Conservation (phyloP, 768 basidiomycete species). For the Macrolepiota dolichaula region DNA sequence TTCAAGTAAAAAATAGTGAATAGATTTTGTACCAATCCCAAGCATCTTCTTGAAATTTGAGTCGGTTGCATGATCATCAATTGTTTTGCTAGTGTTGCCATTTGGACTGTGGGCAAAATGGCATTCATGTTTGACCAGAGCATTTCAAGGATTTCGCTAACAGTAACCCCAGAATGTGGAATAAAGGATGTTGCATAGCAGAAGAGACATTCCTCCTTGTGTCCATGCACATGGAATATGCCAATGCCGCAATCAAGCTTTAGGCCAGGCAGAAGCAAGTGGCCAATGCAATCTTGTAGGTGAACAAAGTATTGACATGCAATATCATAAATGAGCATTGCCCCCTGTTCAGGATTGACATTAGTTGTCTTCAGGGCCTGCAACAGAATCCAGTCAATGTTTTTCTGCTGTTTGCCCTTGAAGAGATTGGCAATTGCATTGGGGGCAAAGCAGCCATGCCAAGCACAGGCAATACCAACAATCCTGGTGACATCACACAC, state of each 20-base stretch:
- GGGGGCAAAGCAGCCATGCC: too few relatives aligned
- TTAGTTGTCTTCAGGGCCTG: constrained; percentile 8
- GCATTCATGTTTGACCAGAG: too few relatives aligned
- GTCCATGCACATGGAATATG: background rate
- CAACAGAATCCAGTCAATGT: constrained; percentile 17
- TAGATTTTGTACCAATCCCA: too few relatives aligned
- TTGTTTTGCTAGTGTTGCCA: too few relatives aligned
- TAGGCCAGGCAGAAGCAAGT: background rate
- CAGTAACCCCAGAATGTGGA: background rate
- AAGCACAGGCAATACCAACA: background rate
- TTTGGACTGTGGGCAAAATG: too few relatives aligned
- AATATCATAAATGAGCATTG: constrained; percentile 7
- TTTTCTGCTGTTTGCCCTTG: constrained; percentile 22
- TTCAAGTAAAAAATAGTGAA: too few relatives aligned
- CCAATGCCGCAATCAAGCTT: constrained; percentile 18
- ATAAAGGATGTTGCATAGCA: background rate
- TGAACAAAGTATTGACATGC: background rate
- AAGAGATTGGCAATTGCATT: constrained; percentile 16
- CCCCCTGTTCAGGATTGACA: constrained; percentile 12
- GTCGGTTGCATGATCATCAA: too few relatives aligned
- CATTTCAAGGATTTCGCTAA: background rate
- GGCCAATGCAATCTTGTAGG: background rate
- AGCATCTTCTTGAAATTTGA: too few relatives aligned
- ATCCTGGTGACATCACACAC: background rate
- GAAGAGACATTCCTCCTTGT: too few relatives aligned